Base-by-base conservation (phyloP, 495 filamentous ascomycete species). In the Choiromyces venosus region DNA sequence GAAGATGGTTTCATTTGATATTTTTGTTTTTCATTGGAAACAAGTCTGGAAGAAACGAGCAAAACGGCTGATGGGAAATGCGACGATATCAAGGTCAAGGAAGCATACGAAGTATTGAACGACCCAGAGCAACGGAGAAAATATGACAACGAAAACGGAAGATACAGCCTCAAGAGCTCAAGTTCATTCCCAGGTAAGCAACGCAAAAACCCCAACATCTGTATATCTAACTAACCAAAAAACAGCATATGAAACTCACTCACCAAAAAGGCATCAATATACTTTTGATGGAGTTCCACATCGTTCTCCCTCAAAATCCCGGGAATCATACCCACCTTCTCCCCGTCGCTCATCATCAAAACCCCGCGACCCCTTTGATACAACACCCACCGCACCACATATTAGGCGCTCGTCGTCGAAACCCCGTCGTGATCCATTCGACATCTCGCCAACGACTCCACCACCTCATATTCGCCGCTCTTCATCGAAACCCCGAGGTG, bases 61-160 rank as follows among this genome's bases (percentile, higher is more conserved):
- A 16, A 29, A 61, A 4, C 25, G 52, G 12, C 25, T 61, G 9
- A 46, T 46, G 9, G 5, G 18, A n/a, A 29, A 33, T 61, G 2
- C 52, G 52, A 29, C 10, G 52, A 61, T 61, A 61, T 61, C 25
- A 61, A 37, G 39, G 56, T 64, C 61, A 37, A 74, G 25, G 67
- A 52, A 44, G 29, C 66, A 37, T 65, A 16, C 61, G 68, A 70
- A 76, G 74, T 74, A 46, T 37, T 76, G 67, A 76, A 64, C 36
- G 67, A 76, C 61, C 74, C 72, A 18, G 38, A 9, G 18, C 72
- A 46, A 6, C 74, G 74, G 37, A 69, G 67, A 18, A 76, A 76
- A 52, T 76, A 76, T 69, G 72, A 76, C 69, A 74, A 52, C 3
- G 40, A 70, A 16, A n/a, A 14, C 33, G 56, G 56, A 64, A 56